phyloP scores from a whole-genome alignment of 1,139 yeast species.

The Petasospora fabianii region DNA sequence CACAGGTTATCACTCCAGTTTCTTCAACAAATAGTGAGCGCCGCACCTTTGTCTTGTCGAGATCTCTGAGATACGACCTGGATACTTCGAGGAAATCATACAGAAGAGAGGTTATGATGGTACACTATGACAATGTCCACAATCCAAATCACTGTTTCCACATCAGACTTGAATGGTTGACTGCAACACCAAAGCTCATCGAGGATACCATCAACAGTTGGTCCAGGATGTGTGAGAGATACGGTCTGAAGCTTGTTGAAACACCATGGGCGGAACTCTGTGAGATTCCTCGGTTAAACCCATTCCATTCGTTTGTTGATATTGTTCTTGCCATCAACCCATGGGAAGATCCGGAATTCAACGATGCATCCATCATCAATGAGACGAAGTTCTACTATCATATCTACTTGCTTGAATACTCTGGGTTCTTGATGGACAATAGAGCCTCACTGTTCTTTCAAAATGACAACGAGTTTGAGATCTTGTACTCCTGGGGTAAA shows the following conservation, averaged over 20 bases:
- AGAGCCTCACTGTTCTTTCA: conserved; percentile 62
- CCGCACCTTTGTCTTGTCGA: conserved; percentile 32
- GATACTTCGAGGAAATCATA: conserved; percentile 72
- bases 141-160: conserved; percentile 96
- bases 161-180: conserved; percentile 87
- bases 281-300: conserved; percentile 69
- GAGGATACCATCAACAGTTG: conserved; percentile 84
- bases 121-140: conserved; percentile 89
- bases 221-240: conserved; percentile 79
- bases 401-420: conserved; percentile 55
- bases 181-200: conserved; percentile 81
- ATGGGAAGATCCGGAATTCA: conserved; percentile 54
- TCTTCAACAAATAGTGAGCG: conserved; percentile 14
- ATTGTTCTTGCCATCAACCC: conserved; percentile 65
- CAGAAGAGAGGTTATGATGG: conserved; percentile 73
- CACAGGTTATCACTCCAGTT: conserved; percentile 19
- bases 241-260: conserved; percentile 85
- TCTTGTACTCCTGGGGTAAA: conserved; percentile 86
- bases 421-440: conserved; percentile 80
- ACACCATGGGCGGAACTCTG: conserved; percentile 89
- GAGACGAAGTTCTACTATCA: conserved; percentile 57
- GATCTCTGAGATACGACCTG: conserved; percentile 65
- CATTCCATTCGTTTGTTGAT: conserved; percentile 83
- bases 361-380: conserved; percentile 34
- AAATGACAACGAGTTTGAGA: conserved; percentile 48